Base-by-base conservation (phyloP, 345 rosid species). In the Moricandia arvensis region DNA sequence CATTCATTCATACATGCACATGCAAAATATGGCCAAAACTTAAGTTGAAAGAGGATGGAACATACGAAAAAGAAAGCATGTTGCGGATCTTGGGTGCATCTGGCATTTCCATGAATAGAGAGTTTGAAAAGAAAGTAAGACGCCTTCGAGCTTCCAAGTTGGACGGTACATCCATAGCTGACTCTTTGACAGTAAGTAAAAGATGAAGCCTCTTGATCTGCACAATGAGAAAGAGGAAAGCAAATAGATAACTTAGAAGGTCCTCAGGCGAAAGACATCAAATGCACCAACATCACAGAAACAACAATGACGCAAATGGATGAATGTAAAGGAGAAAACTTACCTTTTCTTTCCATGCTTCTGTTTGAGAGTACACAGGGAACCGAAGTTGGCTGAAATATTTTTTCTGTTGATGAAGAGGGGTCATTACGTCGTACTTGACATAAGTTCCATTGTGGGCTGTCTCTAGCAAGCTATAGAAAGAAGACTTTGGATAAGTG, bases 21-120 rank as follows among this genome's bases (percentile, higher is more conserved):
- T 54, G 63, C 47, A 67, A 18, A 53, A 41, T n/a, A 76, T 64
- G 26, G 62, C 34, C 15, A 61, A 12, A 72, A 30, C 18, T 17
- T 59, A 71, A 59, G 61, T 59, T 33, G 55, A 71, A 60, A 71
- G 51, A 49, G 58, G 70, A 15, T 51, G 79, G 58, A 76, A 73
- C 88, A 55, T 80, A 87, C 87, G 86, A 71, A 79, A 84, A 87
- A 64, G 89, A 83, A 73, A 87, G 88, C 92, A 88, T 88, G 69
- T 86, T 84, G 53, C 79, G 84, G 75, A 88, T 86, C 81, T 82
- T 83, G 45, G 92, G 92, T 27, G 92, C 87, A 71, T 41, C 13
- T 43, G 92, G 92, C 92, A 88, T 88, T 57, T 85, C 86, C 92
- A 88, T 88, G 84, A 86, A 88, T 74, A 88, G 43, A 31, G 92